Evolutionary conservation across 169 alveolate genomes (phyloP), one percentile per base, ranked within the genome.

Genomic region (Plasmodium sp.): DNA sequence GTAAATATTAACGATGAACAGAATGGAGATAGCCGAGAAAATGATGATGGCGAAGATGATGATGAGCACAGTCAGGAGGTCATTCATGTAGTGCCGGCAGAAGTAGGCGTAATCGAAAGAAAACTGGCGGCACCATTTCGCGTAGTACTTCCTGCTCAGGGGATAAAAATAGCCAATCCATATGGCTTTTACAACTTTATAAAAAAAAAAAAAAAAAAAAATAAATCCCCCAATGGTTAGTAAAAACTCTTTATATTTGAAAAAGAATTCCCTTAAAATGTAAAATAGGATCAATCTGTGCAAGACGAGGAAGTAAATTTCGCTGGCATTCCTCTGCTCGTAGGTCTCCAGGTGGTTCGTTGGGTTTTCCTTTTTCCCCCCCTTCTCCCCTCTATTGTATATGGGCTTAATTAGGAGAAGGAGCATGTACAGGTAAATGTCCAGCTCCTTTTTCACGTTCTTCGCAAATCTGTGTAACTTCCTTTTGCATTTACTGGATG

Each of bases 1-100:
- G 77, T 88, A 88, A 18, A 88, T 54, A 88, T 88, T 88, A 31
- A 95, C 48, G 51, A 95, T 34, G 72, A 84, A 84, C 67, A 84
- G 74, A 45, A 84, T 67, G 2, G 93, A 80, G 18, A 92, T 80
- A 36, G 95, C 84, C 6, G 96, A 56, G 34, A 92, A 72, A 18
- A 92, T 95, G 34, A 95, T 93, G 18, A 92, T 71, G 73, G 95
- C 41, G 27, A 95, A 79, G 7, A 95, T 74, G 2, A 95, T 84
- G 34, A 92, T 94, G 34, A 94, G 36, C 16, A 94, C 83, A 39
- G 94, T 86, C 36, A 94, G 43, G 5, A 85, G 83, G 22, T 90
- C 82, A 73, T 83, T 85, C 84, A 83, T 75, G 84, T 85, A 83
- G n/a, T 80, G 86, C 51, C 48, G 79, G 77, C 79, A 88, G 36